phyloP scores from a whole-genome alignment of 305 asterid genomes.

The Fraxinus sp. region DNA sequence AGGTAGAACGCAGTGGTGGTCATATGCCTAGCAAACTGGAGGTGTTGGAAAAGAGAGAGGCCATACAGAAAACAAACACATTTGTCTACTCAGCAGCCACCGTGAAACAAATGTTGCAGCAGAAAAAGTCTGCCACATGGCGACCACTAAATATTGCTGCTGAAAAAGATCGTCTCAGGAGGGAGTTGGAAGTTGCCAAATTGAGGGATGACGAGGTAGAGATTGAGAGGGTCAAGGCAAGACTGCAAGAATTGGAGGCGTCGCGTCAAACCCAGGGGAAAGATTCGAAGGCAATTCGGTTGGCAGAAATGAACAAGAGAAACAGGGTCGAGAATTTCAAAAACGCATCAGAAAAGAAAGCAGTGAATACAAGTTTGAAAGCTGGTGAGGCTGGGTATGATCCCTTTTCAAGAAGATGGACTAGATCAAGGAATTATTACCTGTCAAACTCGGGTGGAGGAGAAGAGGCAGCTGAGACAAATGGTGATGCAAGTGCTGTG shows the following conservation, averaged over 20 bases:
- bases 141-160: conserved; percentile 85
- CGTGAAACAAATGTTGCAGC: conserved; percentile 96
- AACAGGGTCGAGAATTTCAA: conserved; percentile 88
- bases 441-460: conserved; percentile 41
- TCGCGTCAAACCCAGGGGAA: conserved; percentile 57
- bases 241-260: conserved; percentile 71
- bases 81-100: conserved; percentile 93
- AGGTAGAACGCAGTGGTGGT: conserved; percentile 80
- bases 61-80: conserved; percentile 71
- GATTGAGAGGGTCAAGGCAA: conserved; percentile 64
- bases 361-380: conserved; percentile 47
- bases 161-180: conserved; percentile 87
- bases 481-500: conserved; percentile 40
- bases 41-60: conserved; percentile 75
- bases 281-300: conserved; percentile 69
- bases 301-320: conserved; percentile 89
- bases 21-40: conserved; percentile 82
- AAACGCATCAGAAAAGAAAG: conserved; percentile 78
- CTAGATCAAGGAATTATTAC: conserved; percentile 83
- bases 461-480: conserved; percentile 39
- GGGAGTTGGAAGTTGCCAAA: conserved; percentile 78
- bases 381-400: conserved; percentile 95
- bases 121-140: conserved; percentile 93
- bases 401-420: conserved; percentile 97
- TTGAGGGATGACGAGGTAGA: conserved; percentile 65